These are phyloP conservation scores for Botryotinia narcissicola DNA, from an alignment of 2,329 filamentous ascomycete species.

Conservation along the genomic window DNA sequence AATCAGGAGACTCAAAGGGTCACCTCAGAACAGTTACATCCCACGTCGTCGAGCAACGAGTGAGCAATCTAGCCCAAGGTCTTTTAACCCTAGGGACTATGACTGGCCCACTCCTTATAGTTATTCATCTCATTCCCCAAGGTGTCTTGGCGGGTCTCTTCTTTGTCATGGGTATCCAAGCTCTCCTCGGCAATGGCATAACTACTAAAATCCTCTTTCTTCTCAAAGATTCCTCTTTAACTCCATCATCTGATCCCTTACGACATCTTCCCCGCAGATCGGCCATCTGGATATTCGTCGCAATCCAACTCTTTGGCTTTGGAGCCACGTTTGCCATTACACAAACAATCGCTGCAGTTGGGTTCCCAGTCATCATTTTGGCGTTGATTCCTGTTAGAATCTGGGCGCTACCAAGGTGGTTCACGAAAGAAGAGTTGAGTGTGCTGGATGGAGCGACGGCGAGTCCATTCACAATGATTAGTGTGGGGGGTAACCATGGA, in stretches of 20 bases:
- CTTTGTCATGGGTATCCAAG: constrained; percentile 82
- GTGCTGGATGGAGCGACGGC: constrained; percentile 67
- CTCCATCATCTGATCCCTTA: constrained; percentile 57
- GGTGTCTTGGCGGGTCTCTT: constrained; percentile 78
- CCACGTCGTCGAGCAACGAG: constrained; percentile 74
- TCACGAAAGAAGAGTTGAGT: constrained; percentile 32
- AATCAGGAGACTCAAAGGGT: constrained; percentile 56
- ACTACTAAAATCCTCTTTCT: constrained; percentile 73
- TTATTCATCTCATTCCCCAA: constrained; percentile 75
- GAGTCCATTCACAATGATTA: constrained; percentile 39
- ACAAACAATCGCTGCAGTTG: constrained; percentile 78
- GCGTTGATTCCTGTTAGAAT: constrained; percentile 32
- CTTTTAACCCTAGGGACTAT: constrained; percentile 77
- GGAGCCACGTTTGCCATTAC: constrained; percentile 80
- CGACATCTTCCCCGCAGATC: constrained; percentile 56
- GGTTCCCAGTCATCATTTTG: constrained; percentile 56
- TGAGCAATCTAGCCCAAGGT: constrained; percentile 76
- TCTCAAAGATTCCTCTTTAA: constrained; percentile 61
- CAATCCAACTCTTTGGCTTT: constrained; percentile 66
- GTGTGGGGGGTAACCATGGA: constrained; percentile 36
- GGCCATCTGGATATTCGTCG: constrained; percentile 71
- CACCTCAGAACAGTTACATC: constrained; percentile 51
- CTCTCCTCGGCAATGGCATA: constrained; percentile 73
- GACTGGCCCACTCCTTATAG: constrained; percentile 69
- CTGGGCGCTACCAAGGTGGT: constrained; percentile 43